Evolutionary conservation across 495 filamentous ascomycete species (phyloP).

Genomic region (Collariella sp.): DNA sequence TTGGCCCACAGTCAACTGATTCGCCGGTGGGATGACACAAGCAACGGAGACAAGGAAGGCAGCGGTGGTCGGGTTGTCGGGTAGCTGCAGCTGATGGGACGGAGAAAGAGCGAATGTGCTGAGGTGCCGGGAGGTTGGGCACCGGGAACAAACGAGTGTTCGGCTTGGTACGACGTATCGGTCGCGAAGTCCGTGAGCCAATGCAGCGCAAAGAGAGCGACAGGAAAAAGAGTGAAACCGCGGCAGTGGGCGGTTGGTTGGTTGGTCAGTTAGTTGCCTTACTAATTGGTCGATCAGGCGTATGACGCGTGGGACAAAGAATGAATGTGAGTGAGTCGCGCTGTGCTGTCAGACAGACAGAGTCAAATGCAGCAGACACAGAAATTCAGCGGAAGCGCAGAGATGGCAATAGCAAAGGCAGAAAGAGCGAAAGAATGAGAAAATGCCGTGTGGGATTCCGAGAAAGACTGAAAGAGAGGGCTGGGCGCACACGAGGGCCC

Average conservation of each 20-base stretch:
- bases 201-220: neutral
- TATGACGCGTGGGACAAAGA: neutral
- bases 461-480: neutral
- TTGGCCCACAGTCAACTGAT: slow-evolving; percentile 14
- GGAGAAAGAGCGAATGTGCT: neutral
- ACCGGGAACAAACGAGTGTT: slow-evolving; percentile 3
- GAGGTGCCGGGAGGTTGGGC: neutral
- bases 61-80: neutral
- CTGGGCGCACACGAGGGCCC: neutral
- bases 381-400: neutral
- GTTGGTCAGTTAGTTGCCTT: neutral
- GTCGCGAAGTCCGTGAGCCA: neutral
- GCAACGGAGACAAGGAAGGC: neutral
- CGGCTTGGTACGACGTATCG: neutral
- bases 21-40: slow-evolving; percentile 12
- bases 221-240: neutral
- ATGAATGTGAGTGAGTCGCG: slow-evolving; percentile 8
- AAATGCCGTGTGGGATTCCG: neutral
- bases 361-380: neutral
- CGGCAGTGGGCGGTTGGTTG: neutral
- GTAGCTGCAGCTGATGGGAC: slow-evolving; percentile 4
- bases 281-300: no score
- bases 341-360: no score
- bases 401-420: no score
- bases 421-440: neutral